Evolutionary conservation across 352 stramenopile genomes (phyloP).

Genomic region (Globisporangium radiosum): DNA sequence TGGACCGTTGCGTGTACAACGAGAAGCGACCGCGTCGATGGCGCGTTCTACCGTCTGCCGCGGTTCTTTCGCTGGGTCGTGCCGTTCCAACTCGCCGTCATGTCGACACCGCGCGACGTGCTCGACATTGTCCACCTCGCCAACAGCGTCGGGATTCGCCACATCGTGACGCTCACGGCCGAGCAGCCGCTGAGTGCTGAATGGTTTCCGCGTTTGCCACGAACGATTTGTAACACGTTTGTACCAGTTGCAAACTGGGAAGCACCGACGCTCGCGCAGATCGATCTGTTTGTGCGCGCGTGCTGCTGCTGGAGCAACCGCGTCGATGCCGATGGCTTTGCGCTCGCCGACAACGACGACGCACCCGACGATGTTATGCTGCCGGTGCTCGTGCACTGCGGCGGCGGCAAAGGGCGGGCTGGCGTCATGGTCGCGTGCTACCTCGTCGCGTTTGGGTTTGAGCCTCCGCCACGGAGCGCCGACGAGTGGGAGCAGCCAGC

Average conservation of each 20-base stretch:
- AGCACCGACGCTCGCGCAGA: conserved; percentile 42
- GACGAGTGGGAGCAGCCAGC: conserved; percentile 30
- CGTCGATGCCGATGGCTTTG: too few relatives aligned
- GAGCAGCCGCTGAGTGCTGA: conserved; percentile 24
- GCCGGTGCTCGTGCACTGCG: conserved; percentile 60
- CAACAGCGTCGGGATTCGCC: conserved; percentile 20
- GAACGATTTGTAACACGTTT: conserved; percentile 30
- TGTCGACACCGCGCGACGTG: conserved; percentile 30
- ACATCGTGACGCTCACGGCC: conserved; percentile 33
- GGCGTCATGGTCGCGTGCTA: conserved; percentile 66
- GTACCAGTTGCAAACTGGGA: conserved; percentile 52
- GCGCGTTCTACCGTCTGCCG: conserved; percentile 19
- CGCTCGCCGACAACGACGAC: background rate
- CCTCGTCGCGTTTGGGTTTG: conserved; percentile 55
- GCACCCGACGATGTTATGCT: background rate
- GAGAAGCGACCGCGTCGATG: background rate
- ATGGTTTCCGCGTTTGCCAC: conserved; percentile 23
- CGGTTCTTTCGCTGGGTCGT: conserved; percentile 46
- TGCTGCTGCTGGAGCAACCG: conserved; percentile 14
- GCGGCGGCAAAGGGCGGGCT: conserved; percentile 53
- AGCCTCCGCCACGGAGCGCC: conserved; percentile 13
- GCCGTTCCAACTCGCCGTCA: conserved; percentile 30
- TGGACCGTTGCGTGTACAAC: conserved; percentile 1
- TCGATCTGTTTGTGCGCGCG: conserved; percentile 48
- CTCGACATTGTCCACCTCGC: conserved; percentile 26